These are phyloP conservation scores for Diaporthe ampelina DNA, from an alignment of 2,329 filamentous ascomycete species.

Conservation along the genomic window DNA sequence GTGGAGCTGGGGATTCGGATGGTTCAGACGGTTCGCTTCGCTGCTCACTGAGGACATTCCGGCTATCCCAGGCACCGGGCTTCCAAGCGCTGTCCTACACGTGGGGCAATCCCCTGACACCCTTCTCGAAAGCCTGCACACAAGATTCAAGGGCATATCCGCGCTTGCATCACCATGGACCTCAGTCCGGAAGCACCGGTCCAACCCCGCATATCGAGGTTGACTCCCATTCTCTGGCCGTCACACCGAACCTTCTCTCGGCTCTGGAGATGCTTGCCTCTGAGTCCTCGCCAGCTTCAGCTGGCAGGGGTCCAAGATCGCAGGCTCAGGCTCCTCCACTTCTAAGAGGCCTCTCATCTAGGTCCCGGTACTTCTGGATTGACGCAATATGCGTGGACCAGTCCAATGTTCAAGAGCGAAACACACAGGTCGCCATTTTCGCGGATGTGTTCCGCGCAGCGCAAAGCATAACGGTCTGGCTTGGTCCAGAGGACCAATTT, in stretches of 20 bases:
- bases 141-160: no score
- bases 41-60: slow-evolving; percentile 7
- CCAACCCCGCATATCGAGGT: not conserved
- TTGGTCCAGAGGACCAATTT: slow-evolving; percentile 12
- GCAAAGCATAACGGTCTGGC: slow-evolving; percentile 13
- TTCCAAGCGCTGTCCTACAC: slow-evolving; percentile 37
- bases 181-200: not conserved
- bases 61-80: not conserved
- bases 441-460: slow-evolving; percentile 10
- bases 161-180: not conserved
- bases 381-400: slow-evolving; percentile 46
- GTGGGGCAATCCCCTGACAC: slow-evolving; percentile 22
- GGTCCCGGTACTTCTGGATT: slow-evolving; percentile 39
- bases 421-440: slow-evolving; percentile 43
- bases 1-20: not conserved
- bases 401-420: slow-evolving; percentile 40
- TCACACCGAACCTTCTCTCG: slow-evolving; percentile 11
- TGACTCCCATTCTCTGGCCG: not conserved
- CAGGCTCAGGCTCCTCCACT: not conserved
- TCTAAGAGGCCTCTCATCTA: not conserved
- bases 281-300: not conserved
- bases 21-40: not conserved
- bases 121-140: not conserved
- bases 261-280: slow-evolving; percentile 15
- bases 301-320: not conserved